Conservation (phyloP, 1,284 basidiomycete species). For the Trametes polyzona region DNA sequence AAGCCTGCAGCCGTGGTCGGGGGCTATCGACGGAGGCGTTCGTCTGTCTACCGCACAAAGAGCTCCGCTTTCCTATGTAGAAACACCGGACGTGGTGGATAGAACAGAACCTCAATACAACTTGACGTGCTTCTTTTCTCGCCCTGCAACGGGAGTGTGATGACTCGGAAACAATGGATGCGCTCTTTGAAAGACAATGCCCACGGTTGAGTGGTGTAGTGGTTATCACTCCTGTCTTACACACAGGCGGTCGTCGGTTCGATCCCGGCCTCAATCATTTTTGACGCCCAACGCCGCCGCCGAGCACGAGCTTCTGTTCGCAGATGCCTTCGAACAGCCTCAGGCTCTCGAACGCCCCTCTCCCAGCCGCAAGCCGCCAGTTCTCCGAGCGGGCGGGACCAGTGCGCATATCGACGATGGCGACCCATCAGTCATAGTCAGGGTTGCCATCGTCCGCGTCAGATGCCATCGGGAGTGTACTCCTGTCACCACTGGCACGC, state of each 20-base stretch:
- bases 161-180: too few species aligned
- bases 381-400: not conserved
- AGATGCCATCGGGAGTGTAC: constrained; percentile 8
- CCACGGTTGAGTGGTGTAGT: constrained; percentile 28
- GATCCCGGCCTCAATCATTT: constrained; percentile 27
- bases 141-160: too few species aligned
- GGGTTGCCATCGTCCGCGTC: not conserved
- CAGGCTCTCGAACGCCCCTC: not conserved
- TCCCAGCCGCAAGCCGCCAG: too few species aligned
- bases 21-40: too few species aligned
- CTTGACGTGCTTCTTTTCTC: too few species aligned
- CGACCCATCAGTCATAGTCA: constrained; percentile 11
- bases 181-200: too few species aligned
- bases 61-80: not conserved
- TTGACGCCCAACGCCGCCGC: not conserved
- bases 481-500: not conserved
- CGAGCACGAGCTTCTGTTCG: not conserved
- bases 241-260: constrained; percentile 29
- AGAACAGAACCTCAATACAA: too few species aligned
- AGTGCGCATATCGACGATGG: not conserved
- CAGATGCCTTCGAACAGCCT: not conserved
- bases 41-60: not conserved
- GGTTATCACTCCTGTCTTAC: constrained; percentile 29
- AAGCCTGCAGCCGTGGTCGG: not conserved
- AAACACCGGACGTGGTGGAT: too few species aligned